Percentiles rank a stretch among this genome's conserved stretches.
phyloP scores from a whole-genome alignment of 257 asterid genomes.

The Ehretia macrophylla region DNA sequence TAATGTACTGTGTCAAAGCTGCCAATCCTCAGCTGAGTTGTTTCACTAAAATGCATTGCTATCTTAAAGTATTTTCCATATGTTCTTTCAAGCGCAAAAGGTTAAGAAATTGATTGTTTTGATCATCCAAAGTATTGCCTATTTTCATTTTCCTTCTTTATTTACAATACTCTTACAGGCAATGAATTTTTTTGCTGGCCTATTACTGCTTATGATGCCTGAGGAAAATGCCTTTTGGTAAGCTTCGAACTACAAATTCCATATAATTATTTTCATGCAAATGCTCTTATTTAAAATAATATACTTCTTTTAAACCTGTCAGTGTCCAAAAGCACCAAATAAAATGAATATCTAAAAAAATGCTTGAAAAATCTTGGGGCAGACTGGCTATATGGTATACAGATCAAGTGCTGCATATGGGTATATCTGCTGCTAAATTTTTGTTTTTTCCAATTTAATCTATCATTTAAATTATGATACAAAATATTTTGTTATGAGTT shows the following conservation, averaged over 20 bases:
- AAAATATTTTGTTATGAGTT: conserved; percentile 4
- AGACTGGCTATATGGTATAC: too few relatives aligned
- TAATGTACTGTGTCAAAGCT: too few relatives aligned
- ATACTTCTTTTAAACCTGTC: too few relatives aligned
- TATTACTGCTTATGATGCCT: conserved; percentile 91
- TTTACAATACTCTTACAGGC: conserved; percentile 49
- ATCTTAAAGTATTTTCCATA: too few relatives aligned
- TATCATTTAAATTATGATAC: not conserved
- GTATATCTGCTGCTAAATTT: not conserved
- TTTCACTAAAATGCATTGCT: too few relatives aligned
- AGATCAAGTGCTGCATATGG: too few relatives aligned
- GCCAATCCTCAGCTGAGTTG: too few relatives aligned
- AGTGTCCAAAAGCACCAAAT: too few relatives aligned
- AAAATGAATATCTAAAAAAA: too few relatives aligned
- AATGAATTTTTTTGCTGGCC: conserved; percentile 93
- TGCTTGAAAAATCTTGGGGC: too few relatives aligned
- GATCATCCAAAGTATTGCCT: not conserved
- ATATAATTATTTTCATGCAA: not conserved
- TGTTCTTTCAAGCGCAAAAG: not conserved
- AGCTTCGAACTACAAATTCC: conserved; percentile 24
- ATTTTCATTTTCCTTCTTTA: not conserved
- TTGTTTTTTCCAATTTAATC: not conserved
- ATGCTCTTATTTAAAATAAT: too few relatives aligned
- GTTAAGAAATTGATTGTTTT: not conserved
- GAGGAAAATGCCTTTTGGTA: conserved; percentile 98